Evolutionary conservation across 108 stramenopile species (phyloP), one percentile per base, ranked within the genome.

Genomic region (Pseudonitzschia delicatissima): DNA sequence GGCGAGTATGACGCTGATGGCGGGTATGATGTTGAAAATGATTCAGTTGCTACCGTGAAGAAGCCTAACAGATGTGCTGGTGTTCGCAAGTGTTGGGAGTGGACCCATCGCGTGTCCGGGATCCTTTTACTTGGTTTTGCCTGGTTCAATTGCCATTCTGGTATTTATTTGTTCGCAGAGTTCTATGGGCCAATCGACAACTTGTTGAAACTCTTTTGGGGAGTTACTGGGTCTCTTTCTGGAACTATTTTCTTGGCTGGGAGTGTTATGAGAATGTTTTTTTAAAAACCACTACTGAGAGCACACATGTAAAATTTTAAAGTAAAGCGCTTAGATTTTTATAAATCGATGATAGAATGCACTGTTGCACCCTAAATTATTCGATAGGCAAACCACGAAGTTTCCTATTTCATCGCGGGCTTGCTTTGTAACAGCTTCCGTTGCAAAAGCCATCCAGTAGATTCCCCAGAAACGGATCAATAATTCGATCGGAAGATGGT

Each of bases 121-220:
- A 27, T 67, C 17, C 21, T 48, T 33, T 32, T 77, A 23, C 53
- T 77, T 5, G 70, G 61, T 28, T 36, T 72, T 28, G 57, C 77
- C 37, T 71, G 71, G 71, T 77, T 45, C 26, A 62, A 77, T 20
- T 64, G 70, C n/a, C 40, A 71, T 23, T 29, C 59, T 6, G 77
- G 77, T 15, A 60, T 77, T 28, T 28, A 36, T 9, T 34, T 69
- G 32, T 62, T 33, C 29, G 42, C 66, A 25, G 57, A 61, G 5
- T 13, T 45, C 23, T 77, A 61, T 12, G 44, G 50, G n/a, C 57
- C 59, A 39, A 21, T 57, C 26, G 35, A 60, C 32, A 57, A 72
- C 25, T 35, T 61, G 69, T 34, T 35, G 11, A 36, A 5, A 12
- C 48, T 66, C 11, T 77, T 77, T 34, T 77, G 76, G 76, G 60